Percentiles rank a stretch among this genome's conserved stretches.
Evolutionary conservation across 2,329 filamentous ascomycete species (phyloP).

Genomic region (Neofusicoccum ribis): DNA sequence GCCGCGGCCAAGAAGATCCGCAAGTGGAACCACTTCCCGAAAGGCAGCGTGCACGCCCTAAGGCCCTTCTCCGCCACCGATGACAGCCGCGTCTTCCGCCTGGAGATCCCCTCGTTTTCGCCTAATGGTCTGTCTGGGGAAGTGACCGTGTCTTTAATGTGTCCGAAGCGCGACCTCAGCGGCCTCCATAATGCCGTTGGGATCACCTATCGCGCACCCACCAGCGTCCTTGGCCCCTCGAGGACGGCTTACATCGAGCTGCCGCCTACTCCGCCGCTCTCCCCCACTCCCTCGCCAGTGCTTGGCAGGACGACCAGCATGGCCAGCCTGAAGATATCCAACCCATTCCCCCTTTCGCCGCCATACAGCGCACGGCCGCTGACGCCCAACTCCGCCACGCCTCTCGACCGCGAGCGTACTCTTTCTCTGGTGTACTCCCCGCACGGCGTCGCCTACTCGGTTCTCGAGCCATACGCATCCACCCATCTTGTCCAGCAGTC

Average conservation of each 20-base stretch:
- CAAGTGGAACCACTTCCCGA: constrained; percentile 68
- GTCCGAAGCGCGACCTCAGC: constrained; percentile 60
- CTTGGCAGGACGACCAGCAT: constrained; percentile 31
- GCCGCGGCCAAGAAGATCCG: constrained; percentile 64
- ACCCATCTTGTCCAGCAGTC: constrained; percentile 58
- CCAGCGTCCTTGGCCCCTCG: constrained; percentile 35
- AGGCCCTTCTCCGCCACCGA: constrained; percentile 27
- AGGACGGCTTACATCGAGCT: constrained; percentile 12
- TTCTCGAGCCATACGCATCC: constrained; percentile 57
- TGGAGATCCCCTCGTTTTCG: constrained; percentile 57
- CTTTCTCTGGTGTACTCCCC: constrained; percentile 66
- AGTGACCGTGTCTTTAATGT: constrained; percentile 68
- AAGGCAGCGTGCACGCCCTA: constrained; percentile 47
- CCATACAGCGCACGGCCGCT: constrained; percentile 21
- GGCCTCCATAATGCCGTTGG: constrained; percentile 67
- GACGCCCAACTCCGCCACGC: constrained; percentile 18
- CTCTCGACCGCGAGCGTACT: constrained; percentile 41
- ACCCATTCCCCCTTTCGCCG: background rate
- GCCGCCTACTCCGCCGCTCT: constrained; percentile 20
- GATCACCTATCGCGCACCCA: constrained; percentile 69
- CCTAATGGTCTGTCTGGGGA: constrained; percentile 61
- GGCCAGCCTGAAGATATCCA: background rate
- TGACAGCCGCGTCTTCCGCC: constrained; percentile 37
- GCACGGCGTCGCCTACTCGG: constrained; percentile 59
- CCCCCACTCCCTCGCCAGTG: background rate